Base-by-base conservation (phyloP, 2,329 filamentous ascomycete genomes). In the Trichoderma sp. region DNA sequence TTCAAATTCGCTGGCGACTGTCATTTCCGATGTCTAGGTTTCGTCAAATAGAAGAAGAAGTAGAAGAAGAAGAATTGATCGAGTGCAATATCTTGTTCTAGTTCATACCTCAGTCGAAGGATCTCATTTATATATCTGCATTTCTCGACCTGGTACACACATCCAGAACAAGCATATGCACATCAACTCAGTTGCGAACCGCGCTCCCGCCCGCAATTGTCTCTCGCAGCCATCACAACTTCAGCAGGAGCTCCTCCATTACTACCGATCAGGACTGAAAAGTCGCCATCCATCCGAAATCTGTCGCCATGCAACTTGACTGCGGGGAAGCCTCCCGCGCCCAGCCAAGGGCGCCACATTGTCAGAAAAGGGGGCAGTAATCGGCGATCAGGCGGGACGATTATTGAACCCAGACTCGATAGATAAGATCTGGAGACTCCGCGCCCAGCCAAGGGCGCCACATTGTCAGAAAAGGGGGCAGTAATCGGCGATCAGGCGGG, bases 1-100 rank as follows among this genome's bases (percentile, higher is more conserved):
- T 57, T 74, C 71, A 28, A 74, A 72, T n/a, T 74, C 71, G 21
- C 66, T 61, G 26, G 67, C 67, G 59, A 71, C 69, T 15, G 72
- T 57, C 68, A 69, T 69, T 56, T 43, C 24, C 6, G 1, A 21
- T 61, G 17, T 7, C 26, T 14, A 19, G 41, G 12, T 12, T 28
- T 17, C 7, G 3, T 24, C 10, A 39, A 39, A n/a, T 3, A 39
- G 14, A 17, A 57, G 24, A 4, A 9, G 6, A 39, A 50, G 9
- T 28, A n/a, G 15, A 41, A 34, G 2, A 10, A 39, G 34, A 14
- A 14, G 34, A 5, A 14, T 39, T 5, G 5, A 39, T 39, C 3
- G 4, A 55, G 14, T 41, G 30, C 30, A 52, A 26, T 57, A 2
- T 39, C 1, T 15, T 60, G 57, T 14, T 50, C 26, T 30, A 6